Evolutionary conservation across 306 rosid genomes (phyloP).

Genomic region (Castanea crenata): DNA sequence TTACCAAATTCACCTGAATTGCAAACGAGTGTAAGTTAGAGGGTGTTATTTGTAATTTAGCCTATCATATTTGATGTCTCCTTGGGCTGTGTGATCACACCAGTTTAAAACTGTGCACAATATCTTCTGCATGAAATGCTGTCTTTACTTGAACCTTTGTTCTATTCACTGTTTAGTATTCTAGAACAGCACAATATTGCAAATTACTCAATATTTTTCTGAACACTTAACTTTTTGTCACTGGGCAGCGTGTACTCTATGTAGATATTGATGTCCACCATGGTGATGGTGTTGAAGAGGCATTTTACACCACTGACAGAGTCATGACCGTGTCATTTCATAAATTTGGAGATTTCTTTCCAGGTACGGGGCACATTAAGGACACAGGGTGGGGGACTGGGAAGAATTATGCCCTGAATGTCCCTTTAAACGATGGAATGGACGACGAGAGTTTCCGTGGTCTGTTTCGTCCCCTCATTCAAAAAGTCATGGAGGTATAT

Average conservation of each 20-base stretch:
- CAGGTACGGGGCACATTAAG: slow-evolving; percentile 84
- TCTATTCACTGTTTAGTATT: no score
- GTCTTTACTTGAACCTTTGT: no score
- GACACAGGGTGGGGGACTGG: slow-evolving; percentile 70
- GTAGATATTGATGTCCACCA: slow-evolving; percentile 89
- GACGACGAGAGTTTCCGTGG: slow-evolving; percentile 78
- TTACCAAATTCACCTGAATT: no score
- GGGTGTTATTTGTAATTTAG: no score
- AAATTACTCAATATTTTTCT: not conserved
- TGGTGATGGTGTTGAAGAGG: slow-evolving; percentile 98
- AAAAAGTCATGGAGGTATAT: slow-evolving; percentile 78
- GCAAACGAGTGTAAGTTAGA: no score
- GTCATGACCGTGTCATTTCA: slow-evolving; percentile 93
- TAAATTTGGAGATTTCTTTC: slow-evolving; percentile 89
- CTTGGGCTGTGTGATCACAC: no score
- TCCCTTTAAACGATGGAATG: slow-evolving; percentile 82
- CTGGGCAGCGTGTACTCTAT: slow-evolving; percentile 75
- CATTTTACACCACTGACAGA: slow-evolving; percentile 92
- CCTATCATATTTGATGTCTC: no score
- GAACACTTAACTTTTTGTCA: not conserved
- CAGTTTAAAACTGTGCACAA: no score
- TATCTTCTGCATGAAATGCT: no score
- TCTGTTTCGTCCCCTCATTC: slow-evolving; percentile 69
- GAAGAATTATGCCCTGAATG: slow-evolving; percentile 78
- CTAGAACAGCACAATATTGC: not conserved